phyloP scores from a whole-genome alignment of 139 green algal genomes.

The Mychonastes homosphaera region DNA sequence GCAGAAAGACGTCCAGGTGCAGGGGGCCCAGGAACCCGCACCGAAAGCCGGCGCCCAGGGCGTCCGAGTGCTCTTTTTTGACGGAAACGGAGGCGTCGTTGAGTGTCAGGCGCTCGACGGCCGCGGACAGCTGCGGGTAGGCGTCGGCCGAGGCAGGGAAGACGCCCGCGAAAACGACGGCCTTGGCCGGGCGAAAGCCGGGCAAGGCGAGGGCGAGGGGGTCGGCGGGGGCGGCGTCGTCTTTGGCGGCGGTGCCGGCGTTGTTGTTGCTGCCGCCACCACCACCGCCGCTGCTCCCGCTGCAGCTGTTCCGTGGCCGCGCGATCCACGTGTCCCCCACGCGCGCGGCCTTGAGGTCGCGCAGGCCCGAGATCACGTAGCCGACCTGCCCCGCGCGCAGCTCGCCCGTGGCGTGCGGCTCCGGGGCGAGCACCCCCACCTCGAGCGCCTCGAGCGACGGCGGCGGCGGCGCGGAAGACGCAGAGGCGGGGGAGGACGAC shows the following conservation, averaged over 20 bases:
- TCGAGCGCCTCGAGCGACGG: no score
- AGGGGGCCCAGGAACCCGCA: constrained; percentile 83
- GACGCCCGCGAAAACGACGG: constrained; percentile 61
- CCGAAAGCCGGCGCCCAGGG: constrained; percentile 79
- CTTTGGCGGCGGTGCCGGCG: neutral
- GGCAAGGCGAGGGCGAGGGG: constrained; percentile 21
- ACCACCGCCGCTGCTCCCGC: neutral
- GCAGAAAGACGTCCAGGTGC: constrained; percentile 90
- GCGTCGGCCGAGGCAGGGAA: constrained; percentile 51
- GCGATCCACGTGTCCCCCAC: constrained; percentile 76
- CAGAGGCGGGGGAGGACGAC: neutral
- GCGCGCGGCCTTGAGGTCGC: constrained; percentile 45
- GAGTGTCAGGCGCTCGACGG: constrained; percentile 72
- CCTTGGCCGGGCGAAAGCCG: constrained; percentile 66
- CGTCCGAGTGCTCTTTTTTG: constrained; percentile 65
- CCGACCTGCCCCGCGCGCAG: constrained; percentile 75
- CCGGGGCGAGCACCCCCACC: constrained; percentile 56
- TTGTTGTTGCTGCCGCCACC: no score
- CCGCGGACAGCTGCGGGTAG: constrained; percentile 44
- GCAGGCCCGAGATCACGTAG: constrained; percentile 83
- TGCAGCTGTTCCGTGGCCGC: neutral
- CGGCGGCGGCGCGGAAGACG: neutral
- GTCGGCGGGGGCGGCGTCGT: neutral
- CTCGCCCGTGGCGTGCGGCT: constrained; percentile 34
- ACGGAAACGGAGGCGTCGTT: constrained; percentile 81